Base-by-base conservation (phyloP, 148 eudicot species). In the Chenopodium suecicum region DNA sequence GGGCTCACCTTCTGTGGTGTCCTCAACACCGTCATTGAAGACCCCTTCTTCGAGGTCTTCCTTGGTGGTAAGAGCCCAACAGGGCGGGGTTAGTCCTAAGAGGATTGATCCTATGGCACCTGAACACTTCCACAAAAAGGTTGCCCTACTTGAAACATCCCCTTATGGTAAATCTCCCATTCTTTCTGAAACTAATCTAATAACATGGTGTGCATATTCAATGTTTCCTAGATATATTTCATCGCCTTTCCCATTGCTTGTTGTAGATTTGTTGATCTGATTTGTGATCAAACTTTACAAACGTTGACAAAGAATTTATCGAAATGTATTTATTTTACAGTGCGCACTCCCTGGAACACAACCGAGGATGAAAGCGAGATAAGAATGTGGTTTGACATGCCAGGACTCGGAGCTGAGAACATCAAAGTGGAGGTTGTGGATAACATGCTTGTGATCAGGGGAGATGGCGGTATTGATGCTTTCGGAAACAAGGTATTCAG, bases 401-500 rank as follows among this genome's bases (percentile, higher is more conserved):
- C 79, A 77, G 79, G 79, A 34, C 56, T 63, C 0, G 69, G 32
- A 65, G 68, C 79, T 20, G 79, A 77, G 58, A 46, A 77, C 54
- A 63, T 77, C 0, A 20, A 63, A 1, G 70, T 77, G 14, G 34
- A 77, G 1, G 52, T 77, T 20, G 9, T 77, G 1, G 67, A 77
- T 63, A 50, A 77, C 48, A 7, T 62, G 70, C 79, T 77, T 7
- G 58, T 77, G 23, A 77, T 77, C 54, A 77, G 25, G 29, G 79
- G 70, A 76, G 65, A 64, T 23, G 70, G 70, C 9, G 70, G 70
- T 23, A 25, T 77, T 13, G 79, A 77, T 46, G 52, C 69, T 37
- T 77, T 63, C 11, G 79, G 79, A 4, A 77, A 65, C 56, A 77
- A 77, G 79, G 6, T 77, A 13, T 77, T 77, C 6, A 77, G 79